These are phyloP conservation scores for Closterium sp. DNA, from an alignment of 139 green algal genomes.

Conservation along the genomic window DNA sequence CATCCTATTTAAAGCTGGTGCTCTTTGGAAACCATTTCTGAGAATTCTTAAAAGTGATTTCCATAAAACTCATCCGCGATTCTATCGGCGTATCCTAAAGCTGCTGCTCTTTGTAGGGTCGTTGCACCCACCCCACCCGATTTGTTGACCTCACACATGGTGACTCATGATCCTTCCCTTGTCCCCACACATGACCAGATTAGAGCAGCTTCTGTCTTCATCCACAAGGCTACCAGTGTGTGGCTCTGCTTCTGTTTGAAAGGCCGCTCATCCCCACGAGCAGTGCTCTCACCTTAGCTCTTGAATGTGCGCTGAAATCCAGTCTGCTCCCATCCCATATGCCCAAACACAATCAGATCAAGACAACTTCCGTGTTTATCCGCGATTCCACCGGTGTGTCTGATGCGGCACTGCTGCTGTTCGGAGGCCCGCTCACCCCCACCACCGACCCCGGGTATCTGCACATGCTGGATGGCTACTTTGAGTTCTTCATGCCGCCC, in stretches of 20 bases:
- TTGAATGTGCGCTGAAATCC: not conserved
- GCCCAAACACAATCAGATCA: constrained; percentile 8
- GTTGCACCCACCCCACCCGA: too few species aligned
- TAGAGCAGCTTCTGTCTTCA: constrained; percentile 15
- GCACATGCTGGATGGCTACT: not conserved
- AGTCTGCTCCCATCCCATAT: not conserved
- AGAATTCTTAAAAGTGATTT: too few species aligned
- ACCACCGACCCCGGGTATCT: not conserved
- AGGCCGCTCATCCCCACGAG: not conserved
- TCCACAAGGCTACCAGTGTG: constrained; percentile 9
- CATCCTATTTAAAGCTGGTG: constrained; percentile 4
- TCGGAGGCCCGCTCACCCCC: not conserved
- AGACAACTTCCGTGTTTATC: constrained; percentile 24
- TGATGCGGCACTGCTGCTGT: not conserved
- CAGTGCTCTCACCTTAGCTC: too few species aligned
- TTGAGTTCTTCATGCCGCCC: constrained; percentile 38
- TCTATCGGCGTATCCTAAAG: too few species aligned
- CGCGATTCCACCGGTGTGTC: constrained; percentile 10
- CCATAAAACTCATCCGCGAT: too few species aligned
- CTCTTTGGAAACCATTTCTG: too few species aligned
- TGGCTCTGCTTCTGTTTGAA: too few species aligned
- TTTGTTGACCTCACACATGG: too few species aligned
- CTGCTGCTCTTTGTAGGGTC: too few species aligned
- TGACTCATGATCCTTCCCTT: too few species aligned
- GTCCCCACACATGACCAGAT: not conserved